Base-by-base conservation (phyloP, 2,329 filamentous ascomycete species). In the Paraphaeosphaeria minitans region DNA sequence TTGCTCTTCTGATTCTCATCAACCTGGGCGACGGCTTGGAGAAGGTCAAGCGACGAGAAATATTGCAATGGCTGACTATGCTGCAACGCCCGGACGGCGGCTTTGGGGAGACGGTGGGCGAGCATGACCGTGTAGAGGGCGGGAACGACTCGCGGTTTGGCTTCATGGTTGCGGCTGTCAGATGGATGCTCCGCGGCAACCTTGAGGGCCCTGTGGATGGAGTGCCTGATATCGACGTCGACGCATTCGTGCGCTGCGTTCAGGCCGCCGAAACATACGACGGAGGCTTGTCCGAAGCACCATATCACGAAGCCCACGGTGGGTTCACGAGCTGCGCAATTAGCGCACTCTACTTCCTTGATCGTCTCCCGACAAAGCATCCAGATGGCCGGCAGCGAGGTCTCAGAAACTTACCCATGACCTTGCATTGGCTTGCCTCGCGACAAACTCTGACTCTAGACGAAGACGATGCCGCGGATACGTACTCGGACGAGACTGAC, bases 291-390 rank as follows among this genome's bases (percentile, higher is more conserved):
- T 88, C 89, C 2, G 92, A 96, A 74, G 87, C 86, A 37, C 87
- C 89, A 0, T 87, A 87, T 60, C 89, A 93, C 59, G 93, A 97
- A 78, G 89, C 92, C 35, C 93, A 97, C 71, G 90, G 92, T 66
- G 95, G 95, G 21, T 94, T 96, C 75, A 93, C 92, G 10, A 97
- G 93, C 80, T 97, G 93, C 76, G 93, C 89, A 8, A 84, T 97
- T 55, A 88, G 87, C 12, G 89, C 92, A 4, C 80, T 98, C 5
- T 85, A 87, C 1, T 85, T 97, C 51, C 82, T 97, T n/a, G 85
- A 87, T 59, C 85, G 87, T 12, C 82, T 89, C 1, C 77, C 81
- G 1, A 47, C 66, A 19, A 47, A 61, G 56, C 55, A 64, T 14
- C 59, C 67, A 14, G 72, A 77, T 57, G 61, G 66, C 24, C 63